Evolutionary conservation across 129 eudicot genomes (phyloP), one percentile per base, ranked within the genome.

Genomic region (Centaurea solstitialis): DNA sequence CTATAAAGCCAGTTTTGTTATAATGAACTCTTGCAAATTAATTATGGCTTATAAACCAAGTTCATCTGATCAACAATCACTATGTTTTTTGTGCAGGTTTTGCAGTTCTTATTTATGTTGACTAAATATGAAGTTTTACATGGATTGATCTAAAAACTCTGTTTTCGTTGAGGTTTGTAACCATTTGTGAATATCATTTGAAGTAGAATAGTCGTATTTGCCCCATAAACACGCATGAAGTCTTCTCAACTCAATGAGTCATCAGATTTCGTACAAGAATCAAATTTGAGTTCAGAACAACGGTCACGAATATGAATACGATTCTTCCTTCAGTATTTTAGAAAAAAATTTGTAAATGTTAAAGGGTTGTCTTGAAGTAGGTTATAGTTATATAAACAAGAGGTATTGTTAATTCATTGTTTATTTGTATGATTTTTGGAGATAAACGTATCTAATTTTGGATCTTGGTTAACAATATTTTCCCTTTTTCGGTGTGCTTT

Each of bases 301-400:
- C 72, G 22, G 3, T 22, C 76, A 70, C 9, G 47, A 70, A 68
- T 68, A 70, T 9, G 47, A 70, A 68, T 68, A 70, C 17, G 47
- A 50, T 78, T 68, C 22, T 75, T 53, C 72, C 65, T 35, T 70
- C 3, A 22, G n/a, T 57, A 47, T 28, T 73, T 12, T 82, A n/a
- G n/a, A 38, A 73, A 59, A 57, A 70, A 57, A 68, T 22, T 21
- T 76, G 77, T 82, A 82, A 82, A 76, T 82, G 13, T 40, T 76
- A 75, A 17, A 24, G 10, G 0, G 15, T 69, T 5, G 68, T 37
- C 50, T 67, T n/a, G 28, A 68, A 11, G 38, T 70, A 40, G 85
- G 75, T 67, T 81, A 18, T 75, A 75, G 65, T 13, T 64, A n/a
- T 76, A 69, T 76, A 65, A 15, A 8, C 23, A 77, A 77, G 64